Evolutionary conservation across 2,329 filamentous ascomycete species (phyloP).

Genomic region (Penicillium sp.): DNA sequence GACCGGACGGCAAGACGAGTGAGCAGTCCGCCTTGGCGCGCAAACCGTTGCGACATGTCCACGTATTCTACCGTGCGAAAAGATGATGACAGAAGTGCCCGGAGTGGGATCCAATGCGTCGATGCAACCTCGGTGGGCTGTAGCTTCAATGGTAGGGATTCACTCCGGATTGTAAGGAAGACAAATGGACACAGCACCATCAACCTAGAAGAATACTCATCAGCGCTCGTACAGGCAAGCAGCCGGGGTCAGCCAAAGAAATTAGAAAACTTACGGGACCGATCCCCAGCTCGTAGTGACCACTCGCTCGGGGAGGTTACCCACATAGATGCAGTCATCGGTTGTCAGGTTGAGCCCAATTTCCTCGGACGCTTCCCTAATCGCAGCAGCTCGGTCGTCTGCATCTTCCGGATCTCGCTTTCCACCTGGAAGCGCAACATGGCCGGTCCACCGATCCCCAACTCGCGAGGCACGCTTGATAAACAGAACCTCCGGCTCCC

Average conservation of each 20-base stretch:
- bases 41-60: conserved; percentile 61
- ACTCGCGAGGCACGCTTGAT: conserved; percentile 65
- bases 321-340: conserved; percentile 49
- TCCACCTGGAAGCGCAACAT: conserved; percentile 66
- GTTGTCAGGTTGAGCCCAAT: conserved; percentile 60
- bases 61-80: conserved; percentile 62
- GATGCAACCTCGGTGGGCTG: conserved; percentile 67
- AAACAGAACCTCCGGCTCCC: conserved; percentile 66
- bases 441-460: conserved; percentile 67
- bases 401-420: conserved; percentile 64
- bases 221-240: not conserved
- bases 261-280: conserved; percentile 54
- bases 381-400: conserved; percentile 60
- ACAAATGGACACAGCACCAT: conserved; percentile 70
- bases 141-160: conserved; percentile 57
- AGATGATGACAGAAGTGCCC: conserved; percentile 58
- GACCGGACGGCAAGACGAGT: conserved; percentile 55
- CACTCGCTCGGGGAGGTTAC: conserved; percentile 63
- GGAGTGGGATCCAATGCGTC: conserved; percentile 66
- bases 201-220: conserved; percentile 42
- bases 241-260: not conserved
- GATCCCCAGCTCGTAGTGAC: conserved; percentile 67
- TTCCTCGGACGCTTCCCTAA: conserved; percentile 65
- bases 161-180: conserved; percentile 59
- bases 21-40: conserved; percentile 55